Conservation (phyloP, 148 eudicot genomes). For the Chenopodium suecicum region DNA sequence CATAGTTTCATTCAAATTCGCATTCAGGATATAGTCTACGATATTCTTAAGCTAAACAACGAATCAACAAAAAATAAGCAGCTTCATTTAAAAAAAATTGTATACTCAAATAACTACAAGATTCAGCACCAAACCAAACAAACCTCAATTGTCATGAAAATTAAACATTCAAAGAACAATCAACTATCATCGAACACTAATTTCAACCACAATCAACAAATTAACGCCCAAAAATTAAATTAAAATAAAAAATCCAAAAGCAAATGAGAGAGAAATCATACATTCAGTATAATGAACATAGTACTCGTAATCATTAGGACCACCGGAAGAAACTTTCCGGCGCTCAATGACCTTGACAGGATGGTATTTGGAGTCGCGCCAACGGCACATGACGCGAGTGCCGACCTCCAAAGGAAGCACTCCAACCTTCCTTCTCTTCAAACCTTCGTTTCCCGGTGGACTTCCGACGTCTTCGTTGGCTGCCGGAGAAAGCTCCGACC, state of each 20-base stretch:
- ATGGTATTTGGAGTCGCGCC: conserved; percentile 84
- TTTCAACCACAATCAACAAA: neutral
- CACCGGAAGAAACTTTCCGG: conserved; percentile 43
- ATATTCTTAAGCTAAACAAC: neutral
- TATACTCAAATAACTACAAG: neutral
- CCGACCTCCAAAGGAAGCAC: conserved; percentile 74
- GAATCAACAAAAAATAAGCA: no score
- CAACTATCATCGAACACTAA: neutral
- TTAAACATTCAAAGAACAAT: no score
- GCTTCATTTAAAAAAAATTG: no score
- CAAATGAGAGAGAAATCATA: conserved; percentile 30
- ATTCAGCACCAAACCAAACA: neutral
- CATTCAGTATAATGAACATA: conserved; percentile 96
- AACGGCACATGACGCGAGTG: conserved; percentile 76
- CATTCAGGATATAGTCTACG: neutral
- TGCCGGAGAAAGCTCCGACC: conserved; percentile 22
- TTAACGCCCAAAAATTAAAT: neutral
- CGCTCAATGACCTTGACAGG: conserved; percentile 94
- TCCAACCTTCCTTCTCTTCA: conserved; percentile 37
- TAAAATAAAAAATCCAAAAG: no score
- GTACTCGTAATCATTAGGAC: conserved; percentile 73
- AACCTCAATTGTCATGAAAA: neutral
- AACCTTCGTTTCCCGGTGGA: conserved; percentile 39
- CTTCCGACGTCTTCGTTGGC: conserved; percentile 22
- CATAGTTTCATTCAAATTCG: no score